These are phyloP conservation scores for Penicillium soppii DNA, from an alignment of 495 filamentous ascomycete species.

Conservation along the genomic window DNA sequence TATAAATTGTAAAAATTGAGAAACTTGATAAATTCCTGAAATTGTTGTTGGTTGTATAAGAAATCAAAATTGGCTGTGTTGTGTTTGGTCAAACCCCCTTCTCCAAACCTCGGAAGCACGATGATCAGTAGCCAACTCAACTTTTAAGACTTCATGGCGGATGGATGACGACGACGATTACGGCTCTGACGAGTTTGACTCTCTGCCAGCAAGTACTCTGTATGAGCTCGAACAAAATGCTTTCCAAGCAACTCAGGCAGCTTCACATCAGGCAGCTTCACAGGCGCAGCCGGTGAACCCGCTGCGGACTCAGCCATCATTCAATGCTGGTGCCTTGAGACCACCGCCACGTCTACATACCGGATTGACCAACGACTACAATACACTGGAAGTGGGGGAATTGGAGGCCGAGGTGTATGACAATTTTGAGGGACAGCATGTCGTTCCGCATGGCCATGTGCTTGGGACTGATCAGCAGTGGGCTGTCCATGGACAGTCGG, in stretches of 20 bases:
- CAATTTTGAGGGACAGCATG: slow-evolving; percentile 34
- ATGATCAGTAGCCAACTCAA: neutral
- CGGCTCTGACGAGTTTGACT: slow-evolving; percentile 65
- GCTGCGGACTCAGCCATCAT: slow-evolving; percentile 8
- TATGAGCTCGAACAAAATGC: slow-evolving; percentile 56
- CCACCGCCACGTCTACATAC: slow-evolving; percentile 36
- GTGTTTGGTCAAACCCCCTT: neutral
- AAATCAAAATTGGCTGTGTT: neutral
- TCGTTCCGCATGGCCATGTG: slow-evolving; percentile 21
- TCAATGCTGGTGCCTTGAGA: slow-evolving; percentile 19
- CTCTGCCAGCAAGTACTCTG: slow-evolving; percentile 51
- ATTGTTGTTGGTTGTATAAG: neutral
- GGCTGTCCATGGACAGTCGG: slow-evolving; percentile 11
- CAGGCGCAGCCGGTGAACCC: slow-evolving; percentile 7
- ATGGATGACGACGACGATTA: slow-evolving; percentile 64
- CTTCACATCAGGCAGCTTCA: slow-evolving; percentile 12
- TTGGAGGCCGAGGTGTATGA: slow-evolving; percentile 53
- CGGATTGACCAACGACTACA: slow-evolving; percentile 51
- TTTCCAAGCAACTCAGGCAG: slow-evolving; percentile 52
- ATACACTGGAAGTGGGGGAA: slow-evolving; percentile 55
- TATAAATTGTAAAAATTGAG: too few relatives aligned
- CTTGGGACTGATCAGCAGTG: slow-evolving; percentile 1
- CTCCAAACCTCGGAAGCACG: neutral
- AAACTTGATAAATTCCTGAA: too few relatives aligned
- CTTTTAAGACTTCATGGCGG: slow-evolving; percentile 42